Base-by-base conservation (phyloP, 805 yeast species). In the Candida cerambycidarum region DNA sequence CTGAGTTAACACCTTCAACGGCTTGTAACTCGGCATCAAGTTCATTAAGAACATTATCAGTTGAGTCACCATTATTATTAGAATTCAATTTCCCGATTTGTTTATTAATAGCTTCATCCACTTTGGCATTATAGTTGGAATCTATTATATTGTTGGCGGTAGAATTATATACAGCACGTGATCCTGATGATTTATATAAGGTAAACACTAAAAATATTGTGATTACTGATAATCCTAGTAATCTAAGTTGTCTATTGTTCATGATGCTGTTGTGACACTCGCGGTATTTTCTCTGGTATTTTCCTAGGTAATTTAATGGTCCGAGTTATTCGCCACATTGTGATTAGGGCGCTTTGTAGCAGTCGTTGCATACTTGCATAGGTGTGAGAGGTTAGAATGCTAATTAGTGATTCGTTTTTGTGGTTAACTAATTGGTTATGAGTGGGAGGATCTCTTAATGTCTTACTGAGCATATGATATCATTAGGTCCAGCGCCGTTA, bases 41-140 rank as follows among this genome's bases (percentile, higher is more conserved):
- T 38, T 40, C 25, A n/a, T 36, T n/a, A 17, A 25, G 24, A 11
- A 5, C 32, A 5, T 37, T 16, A 13, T 31, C 28, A 30, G 30
- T 13, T 7, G 30, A 13, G 4, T 33, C 24, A 10, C 34, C 43
- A 18, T 32, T 11, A 18, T 36, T 18, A 14, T 34, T 27, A 27
- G 38, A 19, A 15, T 31, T 39, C 37, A 39, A 33, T 35, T 62
- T 62, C 16, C 61, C 57, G 32, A 69, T 67, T 32, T 66, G 67
- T 39, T 61, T 43, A 48, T 69, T 69, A 42, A 70, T 69, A 15
- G 69, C 72, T 32, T 56, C 71, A 42, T 70, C 74, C n/a, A 53
- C 38, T 36, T 60, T 56, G 39, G 54, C 74, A 47, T 69, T 62
- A 48, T 65, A 65, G 15, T 52, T 48, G 9, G 68, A 54, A 41